A percentile compares a stretch with the other conserved stretches of the same genome.
Evolutionary conservation across 116 monocot species (phyloP).

Genomic region (Papilionanthe hybrid): DNA sequence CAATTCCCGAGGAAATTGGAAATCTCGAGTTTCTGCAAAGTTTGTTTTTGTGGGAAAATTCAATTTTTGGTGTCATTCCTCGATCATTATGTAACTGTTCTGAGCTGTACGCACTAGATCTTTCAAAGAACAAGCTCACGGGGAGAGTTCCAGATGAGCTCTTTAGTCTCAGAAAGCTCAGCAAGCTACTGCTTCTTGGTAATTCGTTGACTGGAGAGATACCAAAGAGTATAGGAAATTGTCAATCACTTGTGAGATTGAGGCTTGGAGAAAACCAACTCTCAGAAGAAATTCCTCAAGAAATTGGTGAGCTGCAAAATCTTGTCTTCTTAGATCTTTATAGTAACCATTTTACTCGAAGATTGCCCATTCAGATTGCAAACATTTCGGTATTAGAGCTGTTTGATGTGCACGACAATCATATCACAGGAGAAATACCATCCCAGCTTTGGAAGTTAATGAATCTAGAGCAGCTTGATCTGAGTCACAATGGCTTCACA

Average conservation of each 20-base stretch:
- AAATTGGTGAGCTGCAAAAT: constrained; percentile 65
- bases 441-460: constrained; percentile 43
- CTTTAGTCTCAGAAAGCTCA: constrained; percentile 63
- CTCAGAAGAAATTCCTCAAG: constrained; percentile 53
- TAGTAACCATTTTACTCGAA: constrained; percentile 57
- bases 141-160: constrained; percentile 72
- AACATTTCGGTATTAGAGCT: constrained; percentile 58
- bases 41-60: constrained; percentile 84
- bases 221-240: constrained; percentile 43
- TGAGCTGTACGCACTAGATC: constrained; percentile 73
- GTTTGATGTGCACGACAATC: constrained; percentile 68
- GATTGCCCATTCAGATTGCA: constrained; percentile 49
- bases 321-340: constrained; percentile 83
- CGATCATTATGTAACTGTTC: constrained; percentile 52
- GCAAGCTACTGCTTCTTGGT: constrained; percentile 73
- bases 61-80: constrained; percentile 60
- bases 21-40: constrained; percentile 53
- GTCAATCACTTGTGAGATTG: constrained; percentile 67
- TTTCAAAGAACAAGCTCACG: constrained; percentile 65
- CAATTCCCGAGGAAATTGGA: constrained; percentile 50
- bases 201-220: constrained; percentile 57
- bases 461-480: constrained; percentile 82
- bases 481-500: constrained; percentile 59
- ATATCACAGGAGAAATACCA: constrained; percentile 59
- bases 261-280: constrained; percentile 75